phyloP scores from a whole-genome alignment of 352 stramenopile genomes.

The Phytophthora cryptogea region DNA sequence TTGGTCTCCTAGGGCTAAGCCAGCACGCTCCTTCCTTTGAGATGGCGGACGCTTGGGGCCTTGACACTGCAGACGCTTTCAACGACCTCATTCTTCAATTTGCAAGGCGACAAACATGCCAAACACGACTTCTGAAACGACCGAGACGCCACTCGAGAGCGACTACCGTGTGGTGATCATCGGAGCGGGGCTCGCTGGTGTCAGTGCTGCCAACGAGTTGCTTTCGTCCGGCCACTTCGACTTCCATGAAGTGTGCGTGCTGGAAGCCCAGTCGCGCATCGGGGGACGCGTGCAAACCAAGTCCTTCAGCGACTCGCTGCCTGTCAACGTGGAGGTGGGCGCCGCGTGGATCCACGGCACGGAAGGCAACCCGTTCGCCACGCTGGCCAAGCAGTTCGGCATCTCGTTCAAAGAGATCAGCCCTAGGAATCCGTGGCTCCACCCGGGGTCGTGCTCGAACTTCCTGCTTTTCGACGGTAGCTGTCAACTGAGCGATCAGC shows the following conservation, averaged over 20 bases:
- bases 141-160: conserved; percentile 14
- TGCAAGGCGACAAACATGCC: conserved; percentile 28
- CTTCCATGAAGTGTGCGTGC: conserved; percentile 41
- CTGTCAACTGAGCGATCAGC: conserved; percentile 34
- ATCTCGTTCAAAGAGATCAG: conserved; percentile 66
- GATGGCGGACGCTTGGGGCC: not conserved
- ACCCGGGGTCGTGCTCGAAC: conserved; percentile 55
- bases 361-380: conserved; percentile 47
- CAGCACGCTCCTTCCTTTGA: not conserved
- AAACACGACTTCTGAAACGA: conserved; percentile 14
- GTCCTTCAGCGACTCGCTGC: conserved; percentile 46
- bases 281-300: conserved; percentile 61
- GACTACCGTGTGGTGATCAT: conserved; percentile 52
- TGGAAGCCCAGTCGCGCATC: conserved; percentile 55
- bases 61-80: not conserved
- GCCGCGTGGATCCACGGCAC: conserved; percentile 70
- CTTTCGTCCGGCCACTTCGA: conserved; percentile 39
- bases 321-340: conserved; percentile 58
- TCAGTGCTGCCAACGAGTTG: conserved; percentile 52
- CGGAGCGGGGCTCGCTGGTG: conserved; percentile 53
- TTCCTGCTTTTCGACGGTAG: conserved; percentile 49
- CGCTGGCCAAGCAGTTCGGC: conserved; percentile 40
- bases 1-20: not conserved
- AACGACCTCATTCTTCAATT: conserved; percentile 33
- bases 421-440: conserved; percentile 59